Conservation (phyloP, 1,284 basidiomycete species). For the Ceratobasidium sp. region DNA sequence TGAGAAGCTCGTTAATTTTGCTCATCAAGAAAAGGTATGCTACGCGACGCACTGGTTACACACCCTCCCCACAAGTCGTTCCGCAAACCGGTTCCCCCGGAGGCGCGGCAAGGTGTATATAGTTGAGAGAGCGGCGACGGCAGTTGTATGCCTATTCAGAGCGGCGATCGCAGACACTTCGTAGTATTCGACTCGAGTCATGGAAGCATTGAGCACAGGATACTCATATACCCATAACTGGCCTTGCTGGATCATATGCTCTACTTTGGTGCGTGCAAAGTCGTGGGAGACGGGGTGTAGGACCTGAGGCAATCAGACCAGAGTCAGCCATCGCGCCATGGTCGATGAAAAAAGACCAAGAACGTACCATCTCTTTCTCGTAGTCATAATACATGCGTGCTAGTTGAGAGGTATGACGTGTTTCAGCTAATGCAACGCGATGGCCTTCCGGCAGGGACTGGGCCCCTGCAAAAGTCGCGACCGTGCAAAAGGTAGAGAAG, state of each 20-base stretch:
- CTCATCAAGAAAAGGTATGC: background rate
- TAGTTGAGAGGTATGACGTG: background rate
- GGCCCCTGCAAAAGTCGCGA: slow-evolving; percentile 32
- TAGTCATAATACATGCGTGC: slow-evolving; percentile 38
- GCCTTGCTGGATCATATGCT: slow-evolving; percentile 38
- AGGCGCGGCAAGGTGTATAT: slow-evolving; percentile 23
- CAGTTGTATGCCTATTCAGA: slow-evolving; percentile 17
- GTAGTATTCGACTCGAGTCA: slow-evolving; percentile 32
- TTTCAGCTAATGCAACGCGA: slow-evolving; percentile 1
- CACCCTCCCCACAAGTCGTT: slow-evolving; percentile 27
- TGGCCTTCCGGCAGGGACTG: slow-evolving; percentile 22
- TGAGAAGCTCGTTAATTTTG: background rate
- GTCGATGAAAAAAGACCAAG: background rate
- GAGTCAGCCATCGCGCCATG: background rate
- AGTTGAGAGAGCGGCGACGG: slow-evolving; percentile 27
- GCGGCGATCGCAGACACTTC: slow-evolving; percentile 34
- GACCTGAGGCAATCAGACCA: background rate
- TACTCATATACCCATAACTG: slow-evolving; percentile 38
- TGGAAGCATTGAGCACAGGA: slow-evolving; percentile 27
- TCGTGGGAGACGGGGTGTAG: slow-evolving; percentile 28
- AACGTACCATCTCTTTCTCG: slow-evolving; percentile 36
- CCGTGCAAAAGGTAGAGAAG: slow-evolving; percentile 40
- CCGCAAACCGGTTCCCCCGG: slow-evolving; percentile 23
- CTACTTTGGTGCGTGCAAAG: slow-evolving; percentile 17
- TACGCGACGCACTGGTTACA: slow-evolving; percentile 20